Percentiles rank a stretch among this genome's conserved stretches.
Conservation (phyloP, 176 grass and related monocot species). For the Dendrocalamus sinicus region DNA sequence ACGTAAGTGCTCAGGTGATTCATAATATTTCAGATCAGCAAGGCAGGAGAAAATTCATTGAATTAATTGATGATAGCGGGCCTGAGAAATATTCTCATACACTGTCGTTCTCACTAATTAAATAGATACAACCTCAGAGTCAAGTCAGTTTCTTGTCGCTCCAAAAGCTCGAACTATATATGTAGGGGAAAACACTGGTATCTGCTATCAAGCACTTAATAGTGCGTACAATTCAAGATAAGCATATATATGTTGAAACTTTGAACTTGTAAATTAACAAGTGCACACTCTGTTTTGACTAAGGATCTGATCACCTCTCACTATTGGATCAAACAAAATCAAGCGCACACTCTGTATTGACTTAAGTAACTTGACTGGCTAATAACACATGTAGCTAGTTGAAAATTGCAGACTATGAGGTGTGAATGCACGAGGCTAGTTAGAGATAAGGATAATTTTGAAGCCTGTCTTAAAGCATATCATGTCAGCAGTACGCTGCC, state of each 20-base stretch:
- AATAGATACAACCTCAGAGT: not conserved
- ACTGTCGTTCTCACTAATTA: not conserved
- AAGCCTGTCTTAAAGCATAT: slow-evolving; percentile 25
- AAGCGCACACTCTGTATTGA: not conserved
- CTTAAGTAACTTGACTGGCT: not conserved
- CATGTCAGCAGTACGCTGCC: not conserved
- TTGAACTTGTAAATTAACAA: not conserved
- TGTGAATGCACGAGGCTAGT: slow-evolving; percentile 51
- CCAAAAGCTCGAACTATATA: not conserved
- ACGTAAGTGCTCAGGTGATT: slow-evolving; percentile 55
- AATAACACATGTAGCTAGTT: not conserved
- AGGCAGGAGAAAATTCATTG: not conserved
- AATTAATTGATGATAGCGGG: not conserved
- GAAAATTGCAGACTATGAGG: not conserved
- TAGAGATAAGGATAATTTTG: slow-evolving; percentile 9
- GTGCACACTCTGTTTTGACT: not conserved
- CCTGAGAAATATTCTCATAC: not conserved
- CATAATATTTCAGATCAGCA: not conserved
- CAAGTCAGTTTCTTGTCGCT: slow-evolving; percentile 30
- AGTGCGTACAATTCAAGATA: not conserved
- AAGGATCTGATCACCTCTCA: not conserved
- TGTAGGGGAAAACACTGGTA: not conserved
- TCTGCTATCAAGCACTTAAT: not conserved
- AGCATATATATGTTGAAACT: not conserved
- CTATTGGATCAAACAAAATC: not conserved